Base-by-base conservation (phyloP, 495 filamentous ascomycete species). In the Letharia columbiana region DNA sequence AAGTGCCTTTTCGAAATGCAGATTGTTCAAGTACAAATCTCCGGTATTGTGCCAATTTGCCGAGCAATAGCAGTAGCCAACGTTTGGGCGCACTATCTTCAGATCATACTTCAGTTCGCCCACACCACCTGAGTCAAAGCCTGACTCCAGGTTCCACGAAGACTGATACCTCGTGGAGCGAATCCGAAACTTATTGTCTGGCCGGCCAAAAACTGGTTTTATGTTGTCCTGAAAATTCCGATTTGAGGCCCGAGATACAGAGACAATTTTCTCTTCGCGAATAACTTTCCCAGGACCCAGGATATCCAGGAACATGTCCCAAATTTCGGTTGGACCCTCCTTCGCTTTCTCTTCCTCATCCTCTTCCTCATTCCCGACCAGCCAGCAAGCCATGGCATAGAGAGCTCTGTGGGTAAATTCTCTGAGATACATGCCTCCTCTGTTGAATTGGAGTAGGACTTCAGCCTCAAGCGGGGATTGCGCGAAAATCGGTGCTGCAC, bases 401-500 rank as follows among this genome's bases (percentile, higher is more conserved):
- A 63, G n/a, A 37, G 42, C 45, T 37, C 5, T 49, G 33, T 63
- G 40, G 5, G 61, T 52, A n/a, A 63, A 40, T 3, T 63, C 61
- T n/a, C 44, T 50, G 28, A 63, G 61, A 63, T 50, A 63, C 45
- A 49, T 63, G 28, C 61, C 61, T 28, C 61, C 61, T 35, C 49
- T 63, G 28, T 49, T 45, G n/a, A 63, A 63, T 20, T 63, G 61
- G 17, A 63, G 42, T 39, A 63, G 45, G 31, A 63, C 61, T 15
- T 63, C 40, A 11, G 42, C 45, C 11, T 37, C 61, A 37, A 45
- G 28, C 3, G 31, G 17, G 12, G 37, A 23, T 17, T 50, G 41
- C 8, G 31, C 28, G 20, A 37, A 10, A 7, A n/a, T 18, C 1
- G 44, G 18, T 50, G 23, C 20, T 1, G 9, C 37, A 13, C 13